Evolutionary conservation across 2,329 filamentous ascomycete genomes (phyloP).

Genomic region (Diaporthe sp.): DNA sequence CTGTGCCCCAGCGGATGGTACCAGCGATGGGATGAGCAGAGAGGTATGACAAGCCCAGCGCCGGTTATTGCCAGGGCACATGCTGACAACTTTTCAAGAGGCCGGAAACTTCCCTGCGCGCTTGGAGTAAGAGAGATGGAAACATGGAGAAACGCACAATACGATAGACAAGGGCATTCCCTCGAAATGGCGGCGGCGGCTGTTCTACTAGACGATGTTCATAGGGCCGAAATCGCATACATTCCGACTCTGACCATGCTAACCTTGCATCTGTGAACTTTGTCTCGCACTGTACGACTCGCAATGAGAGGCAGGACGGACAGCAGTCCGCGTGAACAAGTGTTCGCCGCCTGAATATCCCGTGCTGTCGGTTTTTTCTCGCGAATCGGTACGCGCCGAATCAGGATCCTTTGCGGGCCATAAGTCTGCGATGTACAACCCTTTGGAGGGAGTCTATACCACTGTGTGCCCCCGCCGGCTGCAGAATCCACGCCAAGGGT

Average conservation of each 20-base stretch:
- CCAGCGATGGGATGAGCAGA: slow-evolving; percentile 95
- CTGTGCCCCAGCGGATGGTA: slow-evolving; percentile 97
- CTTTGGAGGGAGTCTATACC: not conserved
- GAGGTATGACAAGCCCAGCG: slow-evolving; percentile 64
- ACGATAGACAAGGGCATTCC: slow-evolving; percentile 32
- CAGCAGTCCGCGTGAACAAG: not conserved
- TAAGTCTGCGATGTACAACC: not conserved
- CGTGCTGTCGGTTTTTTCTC: not conserved
- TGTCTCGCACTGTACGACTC: not conserved
- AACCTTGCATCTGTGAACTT: not conserved
- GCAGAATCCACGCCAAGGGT: not conserved
- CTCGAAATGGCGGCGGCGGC: slow-evolving; percentile 17
- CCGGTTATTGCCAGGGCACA: slow-evolving; percentile 42
- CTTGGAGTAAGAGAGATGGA: slow-evolving; percentile 62
- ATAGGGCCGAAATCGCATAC: slow-evolving; percentile 38
- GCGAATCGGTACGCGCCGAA: not conserved
- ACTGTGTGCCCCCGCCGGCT: not conserved
- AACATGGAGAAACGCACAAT: slow-evolving; percentile 3
- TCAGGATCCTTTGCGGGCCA: not conserved
- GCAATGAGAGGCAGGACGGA: not conserved
- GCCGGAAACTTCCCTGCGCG: slow-evolving; percentile 75
- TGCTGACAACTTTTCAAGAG: slow-evolving; percentile 54
- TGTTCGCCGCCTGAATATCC: not conserved
- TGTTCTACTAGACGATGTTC: slow-evolving; percentile 37
- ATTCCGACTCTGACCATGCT: slow-evolving; percentile 16